A percentile compares a stretch with the other conserved stretches of the same genome.
phyloP scores from a whole-genome alignment of 75 land plant genomes.

The Pinus taeda region DNA sequence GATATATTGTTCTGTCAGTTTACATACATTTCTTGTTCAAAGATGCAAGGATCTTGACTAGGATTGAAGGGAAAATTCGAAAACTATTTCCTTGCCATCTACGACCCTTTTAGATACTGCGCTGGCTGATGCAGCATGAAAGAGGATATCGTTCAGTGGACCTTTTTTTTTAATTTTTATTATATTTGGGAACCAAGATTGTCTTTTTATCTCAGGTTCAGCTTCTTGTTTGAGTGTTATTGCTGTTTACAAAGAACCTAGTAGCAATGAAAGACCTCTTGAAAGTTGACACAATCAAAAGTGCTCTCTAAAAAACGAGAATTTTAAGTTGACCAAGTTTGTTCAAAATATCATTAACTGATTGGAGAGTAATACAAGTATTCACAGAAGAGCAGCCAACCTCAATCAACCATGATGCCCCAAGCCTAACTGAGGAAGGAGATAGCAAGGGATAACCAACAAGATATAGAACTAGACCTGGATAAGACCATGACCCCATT shows the following conservation, averaged over 20 bases:
- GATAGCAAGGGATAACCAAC: background rate
- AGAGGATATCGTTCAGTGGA: background rate
- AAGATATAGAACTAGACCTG: background rate
- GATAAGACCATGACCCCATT: background rate
- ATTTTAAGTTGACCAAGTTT: background rate
- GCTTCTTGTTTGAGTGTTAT: no score
- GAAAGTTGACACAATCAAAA: background rate
- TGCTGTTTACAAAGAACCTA: background rate
- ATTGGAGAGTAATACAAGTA: background rate
- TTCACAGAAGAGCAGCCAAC: background rate
- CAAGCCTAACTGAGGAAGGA: background rate
- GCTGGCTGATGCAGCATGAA: no score
- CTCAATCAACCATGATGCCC: background rate
- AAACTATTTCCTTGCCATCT: no score
- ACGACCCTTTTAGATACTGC: no score
- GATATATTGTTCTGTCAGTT: no score
- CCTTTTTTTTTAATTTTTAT: background rate
- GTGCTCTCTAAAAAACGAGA: background rate
- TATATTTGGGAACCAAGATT: no score
- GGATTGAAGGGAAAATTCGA: no score
- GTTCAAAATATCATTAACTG: background rate
- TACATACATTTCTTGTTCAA: no score
- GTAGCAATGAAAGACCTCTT: background rate
- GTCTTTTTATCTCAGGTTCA: no score
- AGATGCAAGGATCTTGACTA: no score